Evolutionary conservation across 2,329 filamentous ascomycete genomes (phyloP).

Genomic region (Microcera coccophila): DNA sequence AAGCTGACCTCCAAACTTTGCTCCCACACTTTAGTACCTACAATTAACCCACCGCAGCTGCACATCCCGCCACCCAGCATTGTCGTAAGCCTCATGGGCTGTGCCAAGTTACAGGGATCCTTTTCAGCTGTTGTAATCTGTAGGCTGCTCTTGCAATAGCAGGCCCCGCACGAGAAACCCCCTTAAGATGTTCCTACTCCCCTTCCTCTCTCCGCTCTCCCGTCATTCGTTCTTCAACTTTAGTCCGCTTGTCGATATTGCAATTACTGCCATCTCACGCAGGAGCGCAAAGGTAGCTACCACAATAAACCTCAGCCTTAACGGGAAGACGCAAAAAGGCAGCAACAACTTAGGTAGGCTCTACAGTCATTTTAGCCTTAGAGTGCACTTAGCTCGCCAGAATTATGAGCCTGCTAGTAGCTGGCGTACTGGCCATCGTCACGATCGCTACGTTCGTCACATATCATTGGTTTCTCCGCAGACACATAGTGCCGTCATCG

Average conservation of each 20-base stretch:
- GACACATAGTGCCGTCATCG: no score
- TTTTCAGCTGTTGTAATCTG: slow-evolving; percentile 3
- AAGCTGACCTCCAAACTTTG: no score
- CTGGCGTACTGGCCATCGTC: no score
- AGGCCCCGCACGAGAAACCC: slow-evolving; percentile 2
- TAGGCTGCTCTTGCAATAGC: neutral
- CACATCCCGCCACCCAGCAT: neutral
- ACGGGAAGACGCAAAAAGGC: no score
- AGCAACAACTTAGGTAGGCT: no score
- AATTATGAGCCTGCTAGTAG: no score
- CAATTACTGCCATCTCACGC: slow-evolving; percentile 4
- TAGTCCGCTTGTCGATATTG: slow-evolving; percentile 5
- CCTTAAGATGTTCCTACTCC: slow-evolving; percentile 1
- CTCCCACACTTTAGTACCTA: no score
- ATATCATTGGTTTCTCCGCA: no score
- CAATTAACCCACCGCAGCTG: slow-evolving; percentile 1
- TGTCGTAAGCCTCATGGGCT: neutral
- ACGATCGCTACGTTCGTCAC: no score
- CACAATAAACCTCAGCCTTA: no score
- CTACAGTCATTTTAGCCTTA: no score
- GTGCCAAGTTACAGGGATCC: slow-evolving; percentile 1
- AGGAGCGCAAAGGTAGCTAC: slow-evolving; percentile 5
- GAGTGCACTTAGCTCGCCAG: no score
- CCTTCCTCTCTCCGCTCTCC: neutral
- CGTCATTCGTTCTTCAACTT: slow-evolving; percentile 1